Conservation (phyloP, 345 rosid genomes). For the Xanthoceras sorbifolium region DNA sequence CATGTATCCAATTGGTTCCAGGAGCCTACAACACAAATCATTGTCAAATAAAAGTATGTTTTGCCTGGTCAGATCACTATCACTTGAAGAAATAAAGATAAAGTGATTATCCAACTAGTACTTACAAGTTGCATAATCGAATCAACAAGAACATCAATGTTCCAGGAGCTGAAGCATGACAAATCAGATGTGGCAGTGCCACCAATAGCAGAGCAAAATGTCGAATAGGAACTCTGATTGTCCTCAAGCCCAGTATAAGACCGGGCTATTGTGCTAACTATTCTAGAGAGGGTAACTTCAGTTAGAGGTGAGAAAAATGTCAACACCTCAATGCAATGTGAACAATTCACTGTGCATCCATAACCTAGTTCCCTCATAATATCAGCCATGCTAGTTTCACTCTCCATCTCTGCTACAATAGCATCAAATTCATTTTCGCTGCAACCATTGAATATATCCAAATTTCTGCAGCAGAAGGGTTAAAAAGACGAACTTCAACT, state of each 20-base stretch:
- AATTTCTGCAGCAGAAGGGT: slow-evolving; percentile 20
- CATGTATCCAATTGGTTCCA: slow-evolving; percentile 33
- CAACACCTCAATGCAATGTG: slow-evolving; percentile 39
- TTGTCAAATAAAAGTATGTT: neutral
- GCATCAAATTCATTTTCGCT: slow-evolving; percentile 37
- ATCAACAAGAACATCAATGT: slow-evolving; percentile 29
- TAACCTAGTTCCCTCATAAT: slow-evolving; percentile 41
- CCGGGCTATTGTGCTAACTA: slow-evolving; percentile 35
- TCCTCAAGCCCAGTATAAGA: slow-evolving; percentile 37
- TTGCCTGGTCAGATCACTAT: neutral
- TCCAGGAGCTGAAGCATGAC: slow-evolving; percentile 30
- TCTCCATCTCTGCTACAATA: slow-evolving; percentile 42
- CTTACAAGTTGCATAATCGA: slow-evolving; percentile 41
- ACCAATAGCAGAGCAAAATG: slow-evolving; percentile 36
- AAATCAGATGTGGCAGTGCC: slow-evolving; percentile 26
- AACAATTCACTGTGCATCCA: slow-evolving; percentile 38
- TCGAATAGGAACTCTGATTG: slow-evolving; percentile 26
- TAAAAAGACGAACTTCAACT: neutral
- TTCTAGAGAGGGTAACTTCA: slow-evolving; percentile 36
- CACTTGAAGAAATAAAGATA: neutral
- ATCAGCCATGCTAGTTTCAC: slow-evolving; percentile 40
- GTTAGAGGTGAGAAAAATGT: slow-evolving; percentile 33
- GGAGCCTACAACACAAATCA: slow-evolving; percentile 33
- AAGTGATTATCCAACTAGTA: neutral
- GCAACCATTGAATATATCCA: slow-evolving; percentile 19